These are phyloP conservation scores for Theileria luwenshuni DNA, from an alignment of 169 alveolate genomes.

Conservation along the genomic window DNA sequence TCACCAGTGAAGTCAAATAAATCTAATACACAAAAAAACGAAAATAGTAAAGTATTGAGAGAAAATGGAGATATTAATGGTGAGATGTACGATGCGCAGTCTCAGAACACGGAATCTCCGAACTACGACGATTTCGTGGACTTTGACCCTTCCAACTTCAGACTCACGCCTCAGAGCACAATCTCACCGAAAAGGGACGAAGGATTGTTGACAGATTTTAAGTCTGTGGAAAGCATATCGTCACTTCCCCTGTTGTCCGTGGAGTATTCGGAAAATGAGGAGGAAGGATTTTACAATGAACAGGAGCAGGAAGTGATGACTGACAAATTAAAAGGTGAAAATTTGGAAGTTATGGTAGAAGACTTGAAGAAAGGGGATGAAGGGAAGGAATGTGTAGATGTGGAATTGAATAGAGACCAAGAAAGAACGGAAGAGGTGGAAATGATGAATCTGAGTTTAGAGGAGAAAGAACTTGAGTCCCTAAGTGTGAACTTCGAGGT, in stretches of 20 bases:
- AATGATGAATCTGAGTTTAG: background rate
- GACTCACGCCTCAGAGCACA: slow-evolving; percentile 19
- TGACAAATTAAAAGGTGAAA: background rate
- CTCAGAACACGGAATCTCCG: slow-evolving; percentile 6
- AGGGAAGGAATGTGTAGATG: background rate
- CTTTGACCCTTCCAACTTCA: slow-evolving; percentile 28
- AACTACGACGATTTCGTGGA: slow-evolving; percentile 19
- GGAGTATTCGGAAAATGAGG: background rate
- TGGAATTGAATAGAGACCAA: background rate
- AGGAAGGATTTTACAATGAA: too few relatives aligned
- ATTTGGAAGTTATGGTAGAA: background rate
- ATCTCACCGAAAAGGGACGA: slow-evolving; percentile 19
- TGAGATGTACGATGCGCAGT: background rate
- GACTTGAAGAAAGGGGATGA: background rate
- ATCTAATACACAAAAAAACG: background rate
- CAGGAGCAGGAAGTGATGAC: background rate
- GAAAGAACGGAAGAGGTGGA: background rate
- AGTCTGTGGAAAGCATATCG: slow-evolving; percentile 4
- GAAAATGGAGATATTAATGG: background rate
- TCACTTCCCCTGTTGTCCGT: slow-evolving; percentile 8
- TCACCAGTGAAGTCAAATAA: background rate
- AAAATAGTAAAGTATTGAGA: background rate
- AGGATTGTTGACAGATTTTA: slow-evolving; percentile 7
- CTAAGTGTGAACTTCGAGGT: background rate
- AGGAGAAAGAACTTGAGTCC: background rate